These are phyloP conservation scores for Leccinum variicolor DNA, from an alignment of 768 basidiomycete species.

Conservation along the genomic window DNA sequence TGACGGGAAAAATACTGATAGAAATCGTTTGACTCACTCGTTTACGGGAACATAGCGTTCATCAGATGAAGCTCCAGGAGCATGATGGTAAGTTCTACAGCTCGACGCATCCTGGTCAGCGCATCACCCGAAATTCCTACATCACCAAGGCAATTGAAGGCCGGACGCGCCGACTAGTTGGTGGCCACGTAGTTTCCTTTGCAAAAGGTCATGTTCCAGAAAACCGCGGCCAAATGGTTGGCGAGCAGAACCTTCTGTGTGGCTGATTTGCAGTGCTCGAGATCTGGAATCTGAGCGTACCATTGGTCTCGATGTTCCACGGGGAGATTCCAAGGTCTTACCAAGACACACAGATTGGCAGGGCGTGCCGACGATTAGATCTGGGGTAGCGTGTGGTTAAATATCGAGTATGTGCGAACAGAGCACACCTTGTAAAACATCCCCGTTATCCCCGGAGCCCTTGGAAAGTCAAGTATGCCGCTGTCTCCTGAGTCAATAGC, in stretches of 20 bases:
- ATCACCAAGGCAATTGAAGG: too few species aligned
- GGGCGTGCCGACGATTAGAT: neutral
- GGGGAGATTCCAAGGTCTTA: neutral
- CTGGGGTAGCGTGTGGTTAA: neutral
- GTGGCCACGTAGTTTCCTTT: too few species aligned
- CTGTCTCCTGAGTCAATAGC: neutral
- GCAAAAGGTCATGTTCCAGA: neutral
- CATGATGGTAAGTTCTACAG: neutral
- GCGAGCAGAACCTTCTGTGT: neutral
- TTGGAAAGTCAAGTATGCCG: neutral
- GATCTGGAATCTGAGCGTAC: neutral
- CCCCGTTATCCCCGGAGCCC: too few species aligned
- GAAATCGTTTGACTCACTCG: too few species aligned
- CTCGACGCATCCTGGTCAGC: neutral
- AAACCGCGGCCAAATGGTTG: neutral
- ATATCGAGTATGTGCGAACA: neutral
- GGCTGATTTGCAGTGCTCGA: neutral
- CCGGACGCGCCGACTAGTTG: too few species aligned
- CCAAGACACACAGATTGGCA: conserved; percentile 4
- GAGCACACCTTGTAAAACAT: neutral
- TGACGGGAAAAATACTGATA: too few species aligned
- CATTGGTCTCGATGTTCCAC: neutral
- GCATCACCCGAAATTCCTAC: neutral
- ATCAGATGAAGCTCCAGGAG: neutral
- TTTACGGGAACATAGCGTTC: neutral